Conservation (phyloP, 306 rosid genomes). For the Morella rubra region DNA sequence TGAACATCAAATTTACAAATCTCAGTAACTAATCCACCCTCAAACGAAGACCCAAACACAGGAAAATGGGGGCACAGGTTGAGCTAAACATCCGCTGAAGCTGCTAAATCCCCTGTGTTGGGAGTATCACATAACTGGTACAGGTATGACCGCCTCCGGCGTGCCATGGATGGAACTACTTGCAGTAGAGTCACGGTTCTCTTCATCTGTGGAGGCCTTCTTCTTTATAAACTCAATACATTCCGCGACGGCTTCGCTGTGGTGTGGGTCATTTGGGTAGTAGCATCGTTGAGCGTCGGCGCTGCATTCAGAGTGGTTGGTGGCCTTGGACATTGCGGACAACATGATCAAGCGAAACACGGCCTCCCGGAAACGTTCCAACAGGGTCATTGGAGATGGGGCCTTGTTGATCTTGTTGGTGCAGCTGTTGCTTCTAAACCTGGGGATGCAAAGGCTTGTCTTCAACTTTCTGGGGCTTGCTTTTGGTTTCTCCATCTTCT, state of each 20-base stretch:
- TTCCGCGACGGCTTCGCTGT: conserved; percentile 81
- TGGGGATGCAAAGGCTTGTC: conserved; percentile 68
- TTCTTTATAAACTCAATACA: conserved; percentile 91
- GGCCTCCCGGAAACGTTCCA: conserved; percentile 84
- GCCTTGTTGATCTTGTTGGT: conserved; percentile 36
- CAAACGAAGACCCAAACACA: not conserved
- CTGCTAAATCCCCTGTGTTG: too few relatives aligned
- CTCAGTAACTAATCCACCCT: not conserved
- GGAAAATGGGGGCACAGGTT: not conserved
- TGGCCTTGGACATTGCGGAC: conserved; percentile 65
- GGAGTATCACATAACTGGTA: conserved; percentile 29
- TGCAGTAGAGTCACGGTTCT: conserved; percentile 27
- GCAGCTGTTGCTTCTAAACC: conserved; percentile 39
- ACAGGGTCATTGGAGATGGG: conserved; percentile 54
- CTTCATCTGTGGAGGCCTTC: conserved; percentile 43
- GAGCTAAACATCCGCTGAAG: not conserved
- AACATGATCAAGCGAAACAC: conserved; percentile 82
- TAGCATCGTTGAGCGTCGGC: conserved; percentile 24
- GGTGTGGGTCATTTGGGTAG: conserved; percentile 48
- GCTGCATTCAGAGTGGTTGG: conserved; percentile 18
- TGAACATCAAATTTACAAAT: not conserved
- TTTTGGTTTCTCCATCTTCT: conserved; percentile 23
- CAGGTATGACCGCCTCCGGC: conserved; percentile 25
- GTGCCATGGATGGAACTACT: conserved; percentile 20
- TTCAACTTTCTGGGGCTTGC: conserved; percentile 33